Evolutionary conservation across 306 rosid species (phyloP), one percentile per base, ranked within the genome.

Genomic region (Prinsepia uniflora): DNA sequence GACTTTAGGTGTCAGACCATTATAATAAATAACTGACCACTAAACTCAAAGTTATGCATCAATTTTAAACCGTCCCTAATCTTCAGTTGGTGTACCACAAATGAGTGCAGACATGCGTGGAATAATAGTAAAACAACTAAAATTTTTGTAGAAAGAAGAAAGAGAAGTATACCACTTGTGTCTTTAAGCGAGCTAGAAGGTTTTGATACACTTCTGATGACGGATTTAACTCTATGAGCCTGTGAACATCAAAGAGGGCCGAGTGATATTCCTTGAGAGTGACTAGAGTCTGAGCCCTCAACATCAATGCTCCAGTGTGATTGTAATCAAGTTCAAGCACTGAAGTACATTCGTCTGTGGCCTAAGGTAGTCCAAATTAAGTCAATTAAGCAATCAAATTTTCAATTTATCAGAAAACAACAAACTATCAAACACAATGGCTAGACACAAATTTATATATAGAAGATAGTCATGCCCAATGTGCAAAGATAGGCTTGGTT

Each of bases 281-380:
- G 73, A 88, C 98, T 40, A 89, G 78, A 30, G 97, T 89, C 78
- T 91, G 97, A 14, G 97, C 96, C 43, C 97, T 81, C 71, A 91
- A 68, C 97, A 91, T 89, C 80, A 91, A 66, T 0, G 97, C 97
- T 73, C 97, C 97, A 5, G 93, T 89, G 79, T 91, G 97, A 13
- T 84, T 72, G 60, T 76, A 77, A 79, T 91, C 96, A 76, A 89
- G 91, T 82, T 89, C 97, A 77, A 91, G 93, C 68, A 91, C 97
- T 19, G 91, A 91, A 34, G 97, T 91, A 58, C 97, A 91, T 84
- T 92, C 98, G 72, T 82, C 92, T 69, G 98, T 95, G 17, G 96
- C 98, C 98, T 92, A 83, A 57, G 70, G 73, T 42, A 58, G 61
- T 56, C 80, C 47, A 18, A 47, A 80, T 12, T 71, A 75, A 12